phyloP scores from a whole-genome alignment of 768 basidiomycete species.

The Ramaria rubella region DNA sequence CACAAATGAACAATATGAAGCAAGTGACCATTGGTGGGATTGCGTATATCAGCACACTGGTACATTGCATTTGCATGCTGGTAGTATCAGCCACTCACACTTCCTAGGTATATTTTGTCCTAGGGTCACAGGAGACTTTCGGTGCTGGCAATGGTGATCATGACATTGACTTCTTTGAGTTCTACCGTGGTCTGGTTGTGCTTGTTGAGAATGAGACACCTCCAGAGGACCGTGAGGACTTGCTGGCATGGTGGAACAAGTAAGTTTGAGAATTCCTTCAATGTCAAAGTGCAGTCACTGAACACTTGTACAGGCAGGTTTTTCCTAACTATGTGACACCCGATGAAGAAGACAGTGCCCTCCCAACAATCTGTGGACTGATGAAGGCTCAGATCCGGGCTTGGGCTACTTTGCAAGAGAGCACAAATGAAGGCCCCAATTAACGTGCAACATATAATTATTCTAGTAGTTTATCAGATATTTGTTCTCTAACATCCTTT shows the following conservation, averaged over 20 bases:
- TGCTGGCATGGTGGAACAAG: not conserved
- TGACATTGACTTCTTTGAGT: not conserved
- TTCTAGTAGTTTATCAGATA: too few relatives aligned
- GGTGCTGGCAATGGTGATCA: not conserved
- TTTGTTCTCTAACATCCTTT: too few relatives aligned
- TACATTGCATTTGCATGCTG: not conserved
- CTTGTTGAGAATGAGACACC: not conserved
- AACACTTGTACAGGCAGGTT: not conserved
- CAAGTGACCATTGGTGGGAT: not conserved
- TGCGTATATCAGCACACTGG: not conserved
- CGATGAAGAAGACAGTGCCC: not conserved
- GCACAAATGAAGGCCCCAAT: too few relatives aligned
- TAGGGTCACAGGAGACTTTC: not conserved
- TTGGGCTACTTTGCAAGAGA: too few relatives aligned
- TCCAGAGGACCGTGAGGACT: not conserved
- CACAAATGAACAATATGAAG: not conserved
- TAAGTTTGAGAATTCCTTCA: not conserved
- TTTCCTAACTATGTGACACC: not conserved
- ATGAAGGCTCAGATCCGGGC: too few relatives aligned
- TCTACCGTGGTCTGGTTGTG: not conserved
- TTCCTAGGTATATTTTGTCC: not conserved
- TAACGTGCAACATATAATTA: too few relatives aligned
- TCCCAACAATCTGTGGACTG: too few relatives aligned
- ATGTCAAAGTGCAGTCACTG: not conserved
- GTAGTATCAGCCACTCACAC: not conserved